These are phyloP conservation scores for Cardamine chenopodiifolia DNA, from an alignment of 345 rosid species.

Conservation along the genomic window DNA sequence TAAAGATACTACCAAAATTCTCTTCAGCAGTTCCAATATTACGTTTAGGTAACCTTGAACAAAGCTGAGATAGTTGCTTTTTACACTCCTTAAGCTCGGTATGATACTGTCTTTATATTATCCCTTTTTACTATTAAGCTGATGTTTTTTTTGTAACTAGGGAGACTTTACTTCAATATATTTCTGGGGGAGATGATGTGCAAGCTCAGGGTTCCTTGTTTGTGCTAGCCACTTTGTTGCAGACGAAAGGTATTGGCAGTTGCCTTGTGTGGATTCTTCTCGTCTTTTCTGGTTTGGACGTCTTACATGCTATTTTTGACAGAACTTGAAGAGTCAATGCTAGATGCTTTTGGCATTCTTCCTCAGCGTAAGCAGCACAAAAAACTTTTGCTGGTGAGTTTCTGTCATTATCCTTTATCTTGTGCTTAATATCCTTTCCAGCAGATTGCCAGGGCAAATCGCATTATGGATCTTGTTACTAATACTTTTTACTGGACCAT, in stretches of 20 bases:
- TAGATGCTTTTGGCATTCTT: slow-evolving; percentile 97
- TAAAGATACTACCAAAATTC: slow-evolving; percentile 43
- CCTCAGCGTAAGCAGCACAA: slow-evolving; percentile 97
- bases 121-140: slow-evolving; percentile 1
- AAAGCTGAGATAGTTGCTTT: slow-evolving; percentile 19
- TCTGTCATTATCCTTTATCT: slow-evolving; percentile 24
- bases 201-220: slow-evolving; percentile 82
- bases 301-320: slow-evolving; percentile 24
- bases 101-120: not conserved
- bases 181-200: slow-evolving; percentile 71
- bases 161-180: slow-evolving; percentile 72
- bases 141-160: slow-evolving; percentile 43
- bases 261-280: slow-evolving; percentile 24
- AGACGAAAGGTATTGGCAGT: slow-evolving; percentile 80
- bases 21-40: slow-evolving; percentile 41
- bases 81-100: not conserved
- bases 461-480: slow-evolving; percentile 2
- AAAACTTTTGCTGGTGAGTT: slow-evolving; percentile 84
- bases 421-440: slow-evolving; percentile 7
- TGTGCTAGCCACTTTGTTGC: slow-evolving; percentile 86
- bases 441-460: not conserved
- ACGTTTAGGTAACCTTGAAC: slow-evolving; percentile 62
- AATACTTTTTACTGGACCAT: slow-evolving; percentile 6
- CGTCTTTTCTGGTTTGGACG: slow-evolving; percentile 18
- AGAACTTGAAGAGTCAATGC: slow-evolving; percentile 96